Percentiles rank a stretch among this genome's conserved stretches.
Evolutionary conservation across 192 early-diverging fungal genomes (phyloP).

Genomic region (Umbelopsis ramanniana): DNA sequence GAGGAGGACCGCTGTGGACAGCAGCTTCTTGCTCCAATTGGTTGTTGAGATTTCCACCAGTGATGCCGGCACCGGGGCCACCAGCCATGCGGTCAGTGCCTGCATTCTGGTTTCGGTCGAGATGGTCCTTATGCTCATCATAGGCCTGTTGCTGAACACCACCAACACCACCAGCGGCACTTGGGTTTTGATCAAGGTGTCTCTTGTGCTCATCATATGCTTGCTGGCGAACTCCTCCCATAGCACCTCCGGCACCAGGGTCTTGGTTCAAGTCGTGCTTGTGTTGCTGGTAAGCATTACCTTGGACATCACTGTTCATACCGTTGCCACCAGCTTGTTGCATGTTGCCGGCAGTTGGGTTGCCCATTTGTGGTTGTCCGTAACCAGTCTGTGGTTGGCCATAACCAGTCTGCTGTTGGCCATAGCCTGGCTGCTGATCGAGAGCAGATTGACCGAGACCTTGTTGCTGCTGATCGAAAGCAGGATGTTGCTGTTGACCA

Average conservation of each 20-base stretch:
- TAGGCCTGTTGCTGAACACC: not conserved
- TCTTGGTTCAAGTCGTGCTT: not conserved
- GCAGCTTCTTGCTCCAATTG: not conserved
- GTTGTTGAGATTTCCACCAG: not conserved
- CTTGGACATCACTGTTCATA: not conserved
- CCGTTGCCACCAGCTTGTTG: not conserved
- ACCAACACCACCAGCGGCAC: not conserved
- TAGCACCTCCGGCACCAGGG: not conserved
- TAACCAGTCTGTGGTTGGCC: not conserved
- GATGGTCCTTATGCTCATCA: not conserved
- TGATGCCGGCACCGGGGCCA: not conserved
- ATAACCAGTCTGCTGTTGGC: not conserved
- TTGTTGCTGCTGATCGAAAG: not conserved
- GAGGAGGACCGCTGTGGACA: slow-evolving; percentile 8
- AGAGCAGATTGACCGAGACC: not conserved
- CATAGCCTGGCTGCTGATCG: not conserved
- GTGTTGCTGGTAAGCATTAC: not conserved
- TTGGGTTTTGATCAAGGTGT: not conserved
- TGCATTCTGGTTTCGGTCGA: not conserved
- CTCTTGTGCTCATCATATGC: slow-evolving; percentile 7
- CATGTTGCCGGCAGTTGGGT: not conserved
- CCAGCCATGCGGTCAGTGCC: not conserved
- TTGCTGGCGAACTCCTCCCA: slow-evolving; percentile 1
- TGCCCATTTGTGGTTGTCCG: not conserved
- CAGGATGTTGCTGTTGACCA: not conserved